phyloP scores from a whole-genome alignment of 1,284 basidiomycete genomes.

The Grifola frondosa region DNA sequence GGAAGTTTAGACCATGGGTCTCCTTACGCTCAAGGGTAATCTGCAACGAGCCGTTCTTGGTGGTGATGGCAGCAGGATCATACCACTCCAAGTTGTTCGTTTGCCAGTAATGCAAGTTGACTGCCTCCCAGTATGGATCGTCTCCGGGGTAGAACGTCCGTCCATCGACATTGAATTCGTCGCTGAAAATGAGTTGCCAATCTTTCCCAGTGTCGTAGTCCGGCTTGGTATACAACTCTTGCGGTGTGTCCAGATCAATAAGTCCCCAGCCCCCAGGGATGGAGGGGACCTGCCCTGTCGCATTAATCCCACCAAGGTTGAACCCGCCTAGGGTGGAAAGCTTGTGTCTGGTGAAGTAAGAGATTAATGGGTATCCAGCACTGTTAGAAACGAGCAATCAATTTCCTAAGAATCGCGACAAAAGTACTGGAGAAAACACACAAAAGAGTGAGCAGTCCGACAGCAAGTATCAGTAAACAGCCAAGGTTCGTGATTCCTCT shows the following conservation, averaged over 20 bases:
- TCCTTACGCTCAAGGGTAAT: constrained; percentile 72
- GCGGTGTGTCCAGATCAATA: constrained; percentile 78
- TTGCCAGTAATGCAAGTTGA: constrained; percentile 69
- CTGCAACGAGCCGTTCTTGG: constrained; percentile 73
- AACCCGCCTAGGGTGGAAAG: constrained; percentile 64
- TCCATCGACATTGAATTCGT: constrained; percentile 85
- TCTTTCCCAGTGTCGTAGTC: constrained; percentile 52
- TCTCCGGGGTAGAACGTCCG: constrained; percentile 76
- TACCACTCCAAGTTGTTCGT: constrained; percentile 67
- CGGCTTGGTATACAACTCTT: constrained; percentile 54
- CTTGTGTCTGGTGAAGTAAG: constrained; percentile 55
- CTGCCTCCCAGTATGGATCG: constrained; percentile 69
- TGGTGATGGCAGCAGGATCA: constrained; percentile 81
- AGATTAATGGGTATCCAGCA: constrained; percentile 81
- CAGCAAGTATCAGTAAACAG: constrained; percentile 64
- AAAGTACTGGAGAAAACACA: constrained; percentile 36
- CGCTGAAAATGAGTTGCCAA: constrained; percentile 78
- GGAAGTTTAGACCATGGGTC: constrained; percentile 75
- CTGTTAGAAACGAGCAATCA: constrained; percentile 33
- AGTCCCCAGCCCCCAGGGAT: constrained; percentile 68
- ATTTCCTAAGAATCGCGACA: too few species aligned
- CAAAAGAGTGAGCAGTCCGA: constrained; percentile 74
- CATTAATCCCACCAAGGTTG: constrained; percentile 82
- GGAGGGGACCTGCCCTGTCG: constrained; percentile 68
- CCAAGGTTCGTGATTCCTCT: constrained; percentile 79